These are phyloP conservation scores for Haematococcus sp. DNA, from an alignment of 139 green algal species.

Conservation along the genomic window DNA sequence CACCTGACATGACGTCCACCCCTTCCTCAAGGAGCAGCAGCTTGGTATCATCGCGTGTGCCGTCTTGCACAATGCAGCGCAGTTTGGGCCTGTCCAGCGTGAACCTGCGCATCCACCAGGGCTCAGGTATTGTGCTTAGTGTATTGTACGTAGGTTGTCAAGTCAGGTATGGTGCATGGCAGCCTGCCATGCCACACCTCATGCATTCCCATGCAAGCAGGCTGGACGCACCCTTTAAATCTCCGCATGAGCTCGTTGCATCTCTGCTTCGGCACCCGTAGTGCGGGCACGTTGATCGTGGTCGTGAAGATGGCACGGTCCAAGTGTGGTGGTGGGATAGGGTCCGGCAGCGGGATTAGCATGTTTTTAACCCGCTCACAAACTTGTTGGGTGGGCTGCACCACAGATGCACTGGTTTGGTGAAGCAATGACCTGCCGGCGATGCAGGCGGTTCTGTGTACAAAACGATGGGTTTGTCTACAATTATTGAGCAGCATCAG, in stretches of 20 bases:
- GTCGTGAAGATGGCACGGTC: slow-evolving; percentile 45
- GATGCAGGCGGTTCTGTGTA: too few species aligned
- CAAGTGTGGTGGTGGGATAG: slow-evolving; percentile 11
- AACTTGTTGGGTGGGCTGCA: too few species aligned
- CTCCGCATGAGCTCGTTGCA: slow-evolving; percentile 60
- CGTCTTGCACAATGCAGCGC: slow-evolving; percentile 58
- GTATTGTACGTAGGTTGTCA: too few species aligned
- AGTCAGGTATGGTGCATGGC: too few species aligned
- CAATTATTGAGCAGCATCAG: too few species aligned
- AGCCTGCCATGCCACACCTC: not conserved
- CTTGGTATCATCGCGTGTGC: slow-evolving; percentile 23
- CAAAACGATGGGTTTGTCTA: too few species aligned
- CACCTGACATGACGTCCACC: slow-evolving; percentile 11
- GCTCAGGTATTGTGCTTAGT: too few species aligned
- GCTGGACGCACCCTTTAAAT: slow-evolving; percentile 31
- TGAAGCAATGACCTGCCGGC: too few species aligned
- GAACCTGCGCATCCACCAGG: too few species aligned
- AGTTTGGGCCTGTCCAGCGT: slow-evolving; percentile 65
- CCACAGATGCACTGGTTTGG: too few species aligned
- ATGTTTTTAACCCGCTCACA: too few species aligned
- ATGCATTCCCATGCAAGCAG: not conserved
- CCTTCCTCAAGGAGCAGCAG: slow-evolving; percentile 71
- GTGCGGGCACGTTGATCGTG: slow-evolving; percentile 44
- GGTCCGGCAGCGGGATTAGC: too few species aligned
- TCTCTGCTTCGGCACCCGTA: slow-evolving; percentile 52